Base-by-base conservation (phyloP, 441 rosid genomes). In the Raphanus hybrid region DNA sequence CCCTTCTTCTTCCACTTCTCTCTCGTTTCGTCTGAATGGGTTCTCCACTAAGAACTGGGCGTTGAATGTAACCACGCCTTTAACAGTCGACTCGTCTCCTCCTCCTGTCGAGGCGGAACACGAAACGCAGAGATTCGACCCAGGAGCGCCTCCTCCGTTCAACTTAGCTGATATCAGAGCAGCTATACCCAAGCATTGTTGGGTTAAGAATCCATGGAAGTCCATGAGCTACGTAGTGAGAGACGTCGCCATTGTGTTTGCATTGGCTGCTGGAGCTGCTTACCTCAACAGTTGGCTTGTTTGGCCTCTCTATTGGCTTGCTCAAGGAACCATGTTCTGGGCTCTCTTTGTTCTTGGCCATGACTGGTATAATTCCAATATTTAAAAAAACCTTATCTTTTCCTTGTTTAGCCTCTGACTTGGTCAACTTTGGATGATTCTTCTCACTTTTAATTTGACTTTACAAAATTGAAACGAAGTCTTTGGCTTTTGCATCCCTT, bases 271-370 rank as follows among this genome's bases (percentile, higher is more conserved):
- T 4, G 97, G 81, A 41, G 99, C 97, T 15, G 83, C 92, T 81
- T 82, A 86, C 41, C 58, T 91, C 43, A 86, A 93, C 76, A 88
- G 75, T 48, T 96, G 94, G 99, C 39, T 88, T 55, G 92, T 86
- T 78, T 96, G 99, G 99, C 99, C 99, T 76, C 82, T 96, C 54
- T 96, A 93, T 75, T 96, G 98, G 98, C 82, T 83, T 57, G 92
- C 93, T 76, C 97, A 96, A 69, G 98, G 97, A 60, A 96, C 98
- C 75, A 96, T 96, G 98, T 93, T 93, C 68, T 93, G 98, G 99
- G 99, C 93, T 72, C 87, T 96, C 63, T 96, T 96, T 84, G 99
- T 96, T 79, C 97, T 96, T 61, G 98, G 97, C 27, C 98, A 96
- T 78, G 99, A 96, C 70, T 96, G 98, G 98, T 93, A 88, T 34